These are phyloP conservation scores for Podospora didyma DNA, from an alignment of 495 filamentous ascomycete genomes.

Conservation along the genomic window DNA sequence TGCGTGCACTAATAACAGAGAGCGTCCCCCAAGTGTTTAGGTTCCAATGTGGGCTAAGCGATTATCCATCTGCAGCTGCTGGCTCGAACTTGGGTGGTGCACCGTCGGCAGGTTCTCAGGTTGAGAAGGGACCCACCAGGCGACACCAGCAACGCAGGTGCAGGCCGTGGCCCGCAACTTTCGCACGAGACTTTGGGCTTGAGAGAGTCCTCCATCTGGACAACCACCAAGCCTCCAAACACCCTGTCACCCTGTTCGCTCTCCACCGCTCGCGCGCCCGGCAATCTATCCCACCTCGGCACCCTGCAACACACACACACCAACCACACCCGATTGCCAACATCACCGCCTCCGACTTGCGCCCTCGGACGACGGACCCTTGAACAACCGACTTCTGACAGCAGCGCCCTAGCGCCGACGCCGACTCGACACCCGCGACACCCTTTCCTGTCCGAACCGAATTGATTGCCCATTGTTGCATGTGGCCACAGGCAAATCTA, in stretches of 20 bases:
- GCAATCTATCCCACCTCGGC: conserved; percentile 24
- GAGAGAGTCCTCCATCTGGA: neutral
- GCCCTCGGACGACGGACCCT: neutral
- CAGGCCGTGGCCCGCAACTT: too few relatives aligned
- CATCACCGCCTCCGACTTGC: conserved; percentile 7
- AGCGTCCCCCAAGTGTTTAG: too few relatives aligned
- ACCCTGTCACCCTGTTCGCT: conserved; percentile 15
- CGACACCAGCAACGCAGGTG: too few relatives aligned
- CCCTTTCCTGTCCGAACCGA: neutral
- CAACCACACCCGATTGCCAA: conserved; percentile 1
- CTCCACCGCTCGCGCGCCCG: conserved; percentile 26
- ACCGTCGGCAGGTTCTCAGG: too few relatives aligned
- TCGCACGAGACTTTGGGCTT: neutral
- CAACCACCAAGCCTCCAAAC: neutral
- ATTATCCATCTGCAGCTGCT: too few relatives aligned
- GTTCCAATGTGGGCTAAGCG: too few relatives aligned
- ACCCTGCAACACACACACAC: conserved; percentile 15
- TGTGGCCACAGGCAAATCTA: conserved; percentile 14
- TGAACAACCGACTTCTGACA: neutral
- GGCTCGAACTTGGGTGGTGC: too few relatives aligned
- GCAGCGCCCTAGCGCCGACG: neutral
- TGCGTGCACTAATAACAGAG: too few relatives aligned
- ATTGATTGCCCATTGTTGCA: conserved; percentile 4
- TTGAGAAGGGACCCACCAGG: too few relatives aligned
- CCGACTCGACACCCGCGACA: neutral